These are phyloP conservation scores for Candolleomyces aberdarensis DNA, from an alignment of 768 basidiomycete species.

Conservation along the genomic window DNA sequence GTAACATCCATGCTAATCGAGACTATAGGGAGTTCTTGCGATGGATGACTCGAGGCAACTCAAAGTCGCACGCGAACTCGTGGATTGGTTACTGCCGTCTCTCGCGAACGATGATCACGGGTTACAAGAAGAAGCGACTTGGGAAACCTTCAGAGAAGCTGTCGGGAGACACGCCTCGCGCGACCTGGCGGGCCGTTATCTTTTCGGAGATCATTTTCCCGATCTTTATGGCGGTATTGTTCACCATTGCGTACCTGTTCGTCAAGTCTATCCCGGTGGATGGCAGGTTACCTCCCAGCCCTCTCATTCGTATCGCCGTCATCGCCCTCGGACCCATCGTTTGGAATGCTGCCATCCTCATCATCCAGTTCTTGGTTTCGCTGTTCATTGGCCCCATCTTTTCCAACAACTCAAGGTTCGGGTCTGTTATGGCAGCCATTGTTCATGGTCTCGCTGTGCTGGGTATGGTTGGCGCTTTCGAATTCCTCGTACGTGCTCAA, in stretches of 20 bases:
- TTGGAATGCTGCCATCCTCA: slow-evolving; percentile 86
- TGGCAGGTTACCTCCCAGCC: slow-evolving; percentile 69
- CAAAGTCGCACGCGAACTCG: slow-evolving; percentile 93
- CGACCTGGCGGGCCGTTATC: slow-evolving; percentile 86
- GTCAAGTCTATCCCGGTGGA: slow-evolving; percentile 79
- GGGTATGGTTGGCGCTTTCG: slow-evolving; percentile 92
- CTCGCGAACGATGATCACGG: slow-evolving; percentile 97
- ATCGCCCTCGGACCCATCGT: slow-evolving; percentile 94
- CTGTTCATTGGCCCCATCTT: slow-evolving; percentile 92
- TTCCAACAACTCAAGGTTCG: slow-evolving; percentile 82
- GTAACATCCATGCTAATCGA: slow-evolving; percentile 7
- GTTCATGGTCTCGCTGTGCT: slow-evolving; percentile 80
- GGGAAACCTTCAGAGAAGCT: slow-evolving; percentile 97
- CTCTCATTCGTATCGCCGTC: slow-evolving; percentile 89
- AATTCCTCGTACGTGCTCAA: slow-evolving; percentile 74
- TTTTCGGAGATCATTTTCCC: slow-evolving; percentile 88
- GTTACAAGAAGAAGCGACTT: slow-evolving; percentile 98
- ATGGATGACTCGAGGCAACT: slow-evolving; percentile 99
- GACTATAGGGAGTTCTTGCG: slow-evolving; percentile 83
- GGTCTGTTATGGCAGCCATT: slow-evolving; percentile 87
- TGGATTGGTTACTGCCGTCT: slow-evolving; percentile 99
- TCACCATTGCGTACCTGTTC: slow-evolving; percentile 89
- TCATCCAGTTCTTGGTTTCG: slow-evolving; percentile 87
- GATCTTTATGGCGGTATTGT: slow-evolving; percentile 77
- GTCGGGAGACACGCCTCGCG: slow-evolving; percentile 92